Evolutionary conservation across 768 basidiomycete genomes (phyloP), one percentile per base, ranked within the genome.

Genomic region (Asterophora parasitica): DNA sequence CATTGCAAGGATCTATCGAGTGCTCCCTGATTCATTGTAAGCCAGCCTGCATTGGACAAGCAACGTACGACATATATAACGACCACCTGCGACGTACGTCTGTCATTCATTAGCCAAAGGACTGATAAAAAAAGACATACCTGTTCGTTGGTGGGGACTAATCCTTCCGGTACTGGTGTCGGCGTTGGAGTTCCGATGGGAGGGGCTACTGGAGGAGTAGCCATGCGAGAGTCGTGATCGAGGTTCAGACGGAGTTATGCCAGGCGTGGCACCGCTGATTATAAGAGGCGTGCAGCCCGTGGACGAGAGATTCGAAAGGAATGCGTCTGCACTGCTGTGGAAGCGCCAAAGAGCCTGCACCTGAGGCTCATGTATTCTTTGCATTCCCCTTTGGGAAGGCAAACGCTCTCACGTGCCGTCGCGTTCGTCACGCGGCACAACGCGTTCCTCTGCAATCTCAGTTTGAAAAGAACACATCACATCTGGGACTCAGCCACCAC

Each of bases 1-100:
- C 73, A 85, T 91, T 42, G 91, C 87, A 44, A 90, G 80, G 42
- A 89, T 83, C 88, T 91, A 60, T 27, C 45, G 42, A 42, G 46
- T 23, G 7, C 33, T 44, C 35, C 50, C 52, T 32, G 53, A 30
- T 26, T 44, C 23, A 30, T 23, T 13, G 28, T 31, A 17, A 41
- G 15, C n/a, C 23, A 34, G 20, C 34, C 10, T 12, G 42, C 12
- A 30, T 33, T 48, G 15, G 37, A 46, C 26, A 46, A 36, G 38
- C 45, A 43, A 75, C 85, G 56, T 66, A 88, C 87, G 48, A 88
- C 85, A 56, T 86, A 88, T 54, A 88, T 69, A 28, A 86, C 80
- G 35, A 87, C 82, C 47, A 83, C 77, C 87, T 88, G 65, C 52
- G 49, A 52, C 46, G 53, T 57, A 31, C 50, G 53, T 55, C 54